Base-by-base conservation (phyloP, 495 filamentous ascomycete genomes). In the Penicillium subrubescens region DNA sequence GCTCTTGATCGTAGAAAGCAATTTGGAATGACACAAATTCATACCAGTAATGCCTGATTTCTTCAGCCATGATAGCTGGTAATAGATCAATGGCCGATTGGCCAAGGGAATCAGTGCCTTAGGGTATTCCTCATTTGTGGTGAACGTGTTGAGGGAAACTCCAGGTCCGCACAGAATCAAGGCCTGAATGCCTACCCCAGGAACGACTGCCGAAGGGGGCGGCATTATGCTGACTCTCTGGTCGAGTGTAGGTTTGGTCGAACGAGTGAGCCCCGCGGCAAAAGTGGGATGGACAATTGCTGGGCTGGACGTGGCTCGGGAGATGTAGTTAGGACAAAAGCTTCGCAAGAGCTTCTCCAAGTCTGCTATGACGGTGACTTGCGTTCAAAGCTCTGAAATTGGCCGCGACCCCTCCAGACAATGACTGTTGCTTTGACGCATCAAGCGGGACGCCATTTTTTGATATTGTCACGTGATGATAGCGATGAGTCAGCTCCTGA, bases 41-140 rank as follows among this genome's bases (percentile, higher is more conserved):
- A 73, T 77, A 94, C 92, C 86, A 69, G 89, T 90, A 62, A 97
- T 87, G 63, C 92, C 93, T 73, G 90, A 89, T 19, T 92, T 83
- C 73, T 93, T 90, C 71, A 93, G 96, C 79, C 91, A 97, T 64
- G 97, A 92, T 51, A 99, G 82, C 0, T 92, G 88, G 75, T 97
- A 98, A 87, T 90, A 97, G 37, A 99, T 86, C 95, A 98, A 97
- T 0, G 94, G 94, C 60, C 93, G 83, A 77, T 98, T 98, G 60
- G 94, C 95, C 57, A 98, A 90, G 8, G 93, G 93, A 29, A 98
- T 80, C 10, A 99, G 85, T 53, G 91, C 91, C 79, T 98, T 99
- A 10, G 66, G 68, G 31, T 56, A 63, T 70, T 96, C 92, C 74
- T 94, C 90, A 59, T 90, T 92, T 8, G 92, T 88, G 3, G 93